Evolutionary conservation across 2,329 filamentous ascomycete genomes (phyloP), one percentile per base, ranked within the genome.

Genomic region (Juglanconis juglandina): DNA sequence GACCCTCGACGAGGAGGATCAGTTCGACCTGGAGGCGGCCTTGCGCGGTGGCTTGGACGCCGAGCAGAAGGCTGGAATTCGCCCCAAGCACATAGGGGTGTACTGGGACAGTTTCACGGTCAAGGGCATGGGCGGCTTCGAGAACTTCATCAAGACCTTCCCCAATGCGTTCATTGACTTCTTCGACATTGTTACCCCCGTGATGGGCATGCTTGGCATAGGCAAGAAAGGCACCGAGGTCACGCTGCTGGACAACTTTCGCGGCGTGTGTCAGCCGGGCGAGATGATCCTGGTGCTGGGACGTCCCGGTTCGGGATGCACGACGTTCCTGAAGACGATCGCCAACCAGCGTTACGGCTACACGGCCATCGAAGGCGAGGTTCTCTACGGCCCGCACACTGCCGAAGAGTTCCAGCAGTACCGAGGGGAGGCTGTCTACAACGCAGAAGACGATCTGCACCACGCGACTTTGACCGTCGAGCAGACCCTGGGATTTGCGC

Each of bases 231-330:
- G 87, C 2, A 79, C 78, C 37, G 89, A 96, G 70, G 83, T 87
- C 46, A 87, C 91, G 5, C 87, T 96, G 50, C 75, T 96, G 32
- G 81, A 91, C 63, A 79, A 84, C 65, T 95, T 93, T 76, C 81
- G 79, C 55, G 89, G 88, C 37, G 81, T 90, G 1, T 85, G 86
- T 59, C 87, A 88, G 64, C 90, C 91, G 0, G 93, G 92, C 1
- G 92, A 96, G 78, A 96, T 96, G 92, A 83, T 94, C 0, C 79
- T 96, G 2, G 91, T 96, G 0, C 79, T 96, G 6, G 91, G 91
- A 30, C 84, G 87, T 63, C 91, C 91, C 0, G 91, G 91, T 0
- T 87, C 84, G 0, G 87, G 87, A 33, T 90, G 87, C 70, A 88
- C 87, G 1, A 88, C 87, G 0, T 89, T 90, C 65, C 79, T 90